Percentiles rank a stretch among this genome's conserved stretches.
These are phyloP conservation scores for Scheffersomyces insectosa DNA, from an alignment of 1,139 yeast species.

Conservation along the genomic window DNA sequence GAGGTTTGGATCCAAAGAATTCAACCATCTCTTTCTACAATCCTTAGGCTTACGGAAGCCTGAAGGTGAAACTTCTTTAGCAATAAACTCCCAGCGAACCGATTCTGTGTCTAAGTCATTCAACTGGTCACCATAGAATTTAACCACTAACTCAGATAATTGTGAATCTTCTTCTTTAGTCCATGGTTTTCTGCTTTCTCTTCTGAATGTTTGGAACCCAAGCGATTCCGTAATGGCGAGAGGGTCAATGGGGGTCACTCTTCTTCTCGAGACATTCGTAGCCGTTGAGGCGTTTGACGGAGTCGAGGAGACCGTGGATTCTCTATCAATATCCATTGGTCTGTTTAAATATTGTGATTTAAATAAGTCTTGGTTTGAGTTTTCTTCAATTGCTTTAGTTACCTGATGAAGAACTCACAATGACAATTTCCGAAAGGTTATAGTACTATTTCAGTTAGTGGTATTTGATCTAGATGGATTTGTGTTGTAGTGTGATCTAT, in stretches of 20 bases:
- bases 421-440: too few species aligned
- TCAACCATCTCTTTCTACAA: conserved; percentile 73
- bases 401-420: too few species aligned
- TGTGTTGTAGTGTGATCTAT: too few species aligned
- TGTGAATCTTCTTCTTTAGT: conserved; percentile 60
- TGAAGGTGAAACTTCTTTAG: conserved; percentile 37
- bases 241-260: conserved; percentile 53
- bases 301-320: background rate
- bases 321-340: conserved; percentile 5
- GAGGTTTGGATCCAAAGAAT: conserved; percentile 78
- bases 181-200: conserved; percentile 69
- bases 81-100: conserved; percentile 70
- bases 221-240: conserved; percentile 67
- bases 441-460: too few species aligned
- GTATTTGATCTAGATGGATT: too few species aligned
- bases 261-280: conserved; percentile 4
- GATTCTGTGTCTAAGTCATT: conserved; percentile 32
- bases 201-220: conserved; percentile 73
- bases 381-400: too few species aligned
- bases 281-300: background rate
- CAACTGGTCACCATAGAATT: conserved; percentile 19
- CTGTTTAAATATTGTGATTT: too few species aligned
- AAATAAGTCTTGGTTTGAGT: too few species aligned
- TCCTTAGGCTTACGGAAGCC: conserved; percentile 62
- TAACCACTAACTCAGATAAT: conserved; percentile 40